These are phyloP conservation scores for Diaporthe sp. DNA, from an alignment of 2,329 filamentous ascomycete genomes.

Conservation along the genomic window DNA sequence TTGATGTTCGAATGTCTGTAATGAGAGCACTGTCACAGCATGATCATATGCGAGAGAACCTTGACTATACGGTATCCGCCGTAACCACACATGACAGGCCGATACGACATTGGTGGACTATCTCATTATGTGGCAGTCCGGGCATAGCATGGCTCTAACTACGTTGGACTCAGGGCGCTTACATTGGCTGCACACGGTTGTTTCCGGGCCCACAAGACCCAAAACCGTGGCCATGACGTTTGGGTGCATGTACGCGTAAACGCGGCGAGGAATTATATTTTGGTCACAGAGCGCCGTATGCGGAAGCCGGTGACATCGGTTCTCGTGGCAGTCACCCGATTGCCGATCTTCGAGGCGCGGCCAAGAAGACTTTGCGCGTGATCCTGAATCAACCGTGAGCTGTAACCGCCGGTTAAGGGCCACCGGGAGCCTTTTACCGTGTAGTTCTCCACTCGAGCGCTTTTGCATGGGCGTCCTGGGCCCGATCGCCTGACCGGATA, in stretches of 20 bases:
- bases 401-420: background rate
- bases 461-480: background rate
- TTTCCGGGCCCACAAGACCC: background rate
- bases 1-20: background rate
- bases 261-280: background rate
- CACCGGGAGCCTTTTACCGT: slow-evolving; percentile 4
- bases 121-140: background rate
- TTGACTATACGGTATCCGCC: background rate
- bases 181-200: background rate
- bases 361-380: background rate
- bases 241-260: background rate
- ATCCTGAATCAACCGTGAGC: background rate
- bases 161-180: background rate
- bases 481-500: slow-evolving; percentile 10
- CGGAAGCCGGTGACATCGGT: slow-evolving; percentile 13
- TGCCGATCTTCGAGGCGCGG: slow-evolving; percentile 4
- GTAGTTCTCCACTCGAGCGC: background rate
- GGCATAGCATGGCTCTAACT: background rate
- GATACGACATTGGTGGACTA: slow-evolving; percentile 18
- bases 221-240: background rate
- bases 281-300: background rate
- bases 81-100: background rate
- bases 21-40: background rate
- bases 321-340: slow-evolving; percentile 1
- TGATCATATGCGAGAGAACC: background rate